Base-by-base conservation (phyloP, 2,329 filamentous ascomycete genomes). In the Colletotrichum musae region DNA sequence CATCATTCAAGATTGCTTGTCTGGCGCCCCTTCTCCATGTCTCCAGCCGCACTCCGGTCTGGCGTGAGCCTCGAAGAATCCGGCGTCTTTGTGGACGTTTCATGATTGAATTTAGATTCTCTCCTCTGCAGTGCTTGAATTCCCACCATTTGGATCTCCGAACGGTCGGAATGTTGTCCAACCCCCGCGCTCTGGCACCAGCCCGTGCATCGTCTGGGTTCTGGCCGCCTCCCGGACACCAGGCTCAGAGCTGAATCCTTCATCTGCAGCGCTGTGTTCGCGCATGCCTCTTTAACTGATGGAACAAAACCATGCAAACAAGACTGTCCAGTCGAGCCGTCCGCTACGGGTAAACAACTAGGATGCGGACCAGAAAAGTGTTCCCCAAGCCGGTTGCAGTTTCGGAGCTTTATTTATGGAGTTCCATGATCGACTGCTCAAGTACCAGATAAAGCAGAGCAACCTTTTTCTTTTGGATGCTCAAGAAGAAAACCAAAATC, bases 181-280 rank as follows among this genome's bases (percentile, higher is more conserved):
- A 39, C 48, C 59, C 54, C 26, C n/a, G 50, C 39, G 47, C 50
- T 15, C 41, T 62, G 24, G 26, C 32, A 15, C 24, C 21, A n/a
- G 59, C 41, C 48, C 50, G 50, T 62, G 59, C 59, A 36, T 43
- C 15, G 43, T 24, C 39, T 32, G 21, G 16, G 47, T 18, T 41
- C 6, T 39, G 36, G 53, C 53, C 53, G 9, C 13, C n/a, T 51
- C 32, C 58, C 47, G 39, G 50, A 24, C 59, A 28, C 21, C 21
- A 54, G 24, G 24, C 39, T 39, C 24, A 62, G 10, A 39, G 36
- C 39, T 24, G 39, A 43, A 62, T 62, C 39, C 36, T 54, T 47
- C 45, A 18, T 21, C 50, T 54, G 32, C 45, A 18, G 52, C 39
- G 39, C 18, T 36, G 28, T 36, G 24, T 24, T 62, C 26, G 28